Conservation (phyloP, 495 filamentous ascomycete genomes). For the Gamarada debralockiae region DNA sequence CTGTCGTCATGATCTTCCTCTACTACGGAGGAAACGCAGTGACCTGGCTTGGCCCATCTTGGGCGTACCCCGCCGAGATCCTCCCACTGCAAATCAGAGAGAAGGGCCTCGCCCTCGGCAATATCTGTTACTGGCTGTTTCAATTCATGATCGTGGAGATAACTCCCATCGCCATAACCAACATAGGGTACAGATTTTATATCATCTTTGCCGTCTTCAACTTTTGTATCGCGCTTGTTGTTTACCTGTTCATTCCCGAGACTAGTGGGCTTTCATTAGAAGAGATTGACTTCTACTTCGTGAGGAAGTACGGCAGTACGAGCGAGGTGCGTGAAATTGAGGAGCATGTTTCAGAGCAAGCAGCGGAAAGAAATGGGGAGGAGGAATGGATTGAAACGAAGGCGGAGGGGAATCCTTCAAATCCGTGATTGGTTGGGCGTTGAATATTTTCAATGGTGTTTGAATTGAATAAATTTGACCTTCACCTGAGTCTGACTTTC, state of each 20-base stretch:
- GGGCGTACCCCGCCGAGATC: constrained; percentile 69
- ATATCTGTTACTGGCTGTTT: constrained; percentile 51
- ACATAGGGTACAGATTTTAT: constrained; percentile 66
- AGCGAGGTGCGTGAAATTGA: no score
- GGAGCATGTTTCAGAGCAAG: no score
- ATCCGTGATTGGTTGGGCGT: no score
- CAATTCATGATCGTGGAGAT: constrained; percentile 63
- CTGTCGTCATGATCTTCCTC: constrained; percentile 41
- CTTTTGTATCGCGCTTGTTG: constrained; percentile 58
- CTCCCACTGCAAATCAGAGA: constrained; percentile 67
- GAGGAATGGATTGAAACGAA: no score
- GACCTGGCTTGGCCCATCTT: constrained; percentile 72
- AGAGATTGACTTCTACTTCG: constrained; percentile 68
- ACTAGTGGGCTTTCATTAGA: constrained; percentile 67
- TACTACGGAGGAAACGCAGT: constrained; percentile 40
- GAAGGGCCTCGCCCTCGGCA: constrained; percentile 65
- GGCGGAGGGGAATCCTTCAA: no score
- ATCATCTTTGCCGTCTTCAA: constrained; percentile 78
- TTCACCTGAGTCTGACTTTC: no score
- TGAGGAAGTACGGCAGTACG: no score
- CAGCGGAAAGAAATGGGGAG: no score
- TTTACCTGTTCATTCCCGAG: constrained; percentile 73
- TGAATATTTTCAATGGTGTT: no score
- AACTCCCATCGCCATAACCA: constrained; percentile 61
- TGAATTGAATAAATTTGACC: no score